phyloP scores from a whole-genome alignment of 2,329 filamentous ascomycete species.

The Ophiostoma novo-ulmi region DNA sequence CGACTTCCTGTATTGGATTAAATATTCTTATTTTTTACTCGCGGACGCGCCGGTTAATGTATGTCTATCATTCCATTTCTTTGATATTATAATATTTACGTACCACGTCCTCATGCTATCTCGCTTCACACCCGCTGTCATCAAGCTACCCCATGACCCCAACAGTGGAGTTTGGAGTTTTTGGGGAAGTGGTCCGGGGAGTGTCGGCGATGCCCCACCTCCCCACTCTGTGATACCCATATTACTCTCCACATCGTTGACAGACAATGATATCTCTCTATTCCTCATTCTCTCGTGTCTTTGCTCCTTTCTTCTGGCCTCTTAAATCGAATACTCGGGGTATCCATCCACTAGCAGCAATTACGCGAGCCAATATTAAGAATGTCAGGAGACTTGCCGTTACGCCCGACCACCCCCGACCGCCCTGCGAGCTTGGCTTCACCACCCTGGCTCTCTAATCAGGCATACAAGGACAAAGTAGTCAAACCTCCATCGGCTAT shows the following conservation, averaged over 20 bases:
- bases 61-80: neutral
- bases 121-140: neutral
- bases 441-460: neutral
- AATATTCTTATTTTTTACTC: neutral
- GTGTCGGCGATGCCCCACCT: constrained; percentile 10
- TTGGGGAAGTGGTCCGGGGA: constrained; percentile 15
- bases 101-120: neutral
- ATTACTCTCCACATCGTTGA: neutral
- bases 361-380: neutral
- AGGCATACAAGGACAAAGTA: neutral
- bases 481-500: neutral
- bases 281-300: neutral
- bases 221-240: neutral
- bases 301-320: neutral
- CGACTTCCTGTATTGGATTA: neutral
- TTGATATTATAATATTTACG: neutral
- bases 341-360: neutral
- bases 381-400: neutral
- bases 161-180: neutral
- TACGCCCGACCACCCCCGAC: constrained; percentile 4
- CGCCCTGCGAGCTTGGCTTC: neutral
- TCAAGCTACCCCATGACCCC: neutral
- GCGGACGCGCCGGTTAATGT: no score
- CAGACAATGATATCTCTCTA: no score
- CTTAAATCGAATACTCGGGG: neutral